These are phyloP conservation scores for Fraxinus quadrangulata DNA, from an alignment of 257 asterid species.

Conservation along the genomic window DNA sequence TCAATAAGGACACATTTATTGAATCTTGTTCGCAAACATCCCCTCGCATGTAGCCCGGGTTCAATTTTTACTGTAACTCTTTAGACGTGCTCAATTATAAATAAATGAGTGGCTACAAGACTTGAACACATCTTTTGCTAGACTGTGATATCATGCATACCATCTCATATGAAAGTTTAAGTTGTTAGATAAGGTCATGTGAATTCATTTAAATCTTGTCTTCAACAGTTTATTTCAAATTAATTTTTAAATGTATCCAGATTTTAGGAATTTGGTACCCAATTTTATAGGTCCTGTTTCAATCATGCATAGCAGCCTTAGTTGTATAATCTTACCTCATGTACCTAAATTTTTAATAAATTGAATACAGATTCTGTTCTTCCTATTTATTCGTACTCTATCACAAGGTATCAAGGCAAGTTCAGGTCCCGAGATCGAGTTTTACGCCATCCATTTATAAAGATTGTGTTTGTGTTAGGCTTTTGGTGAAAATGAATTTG, in stretches of 20 bases:
- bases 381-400: not conserved
- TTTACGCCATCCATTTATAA: not conserved
- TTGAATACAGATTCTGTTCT: not conserved
- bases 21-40: not conserved
- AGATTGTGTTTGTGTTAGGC: not conserved
- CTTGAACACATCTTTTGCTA: not conserved
- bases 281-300: not conserved
- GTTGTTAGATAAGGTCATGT: not conserved
- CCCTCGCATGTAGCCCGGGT: not conserved
- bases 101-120: not conserved
- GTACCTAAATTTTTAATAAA: not conserved
- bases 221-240: not conserved
- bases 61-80: not conserved
- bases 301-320: not conserved
- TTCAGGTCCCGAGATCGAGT: not conserved
- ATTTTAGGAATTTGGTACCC: not conserved
- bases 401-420: not conserved
- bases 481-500: not conserved
- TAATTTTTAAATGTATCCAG: not conserved
- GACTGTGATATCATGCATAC: not conserved
- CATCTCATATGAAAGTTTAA: not conserved
- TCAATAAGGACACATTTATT: not conserved
- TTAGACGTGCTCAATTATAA: not conserved
- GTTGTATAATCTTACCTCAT: not conserved
- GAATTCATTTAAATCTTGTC: not conserved